Base-by-base conservation (phyloP, 768 basidiomycete genomes). In the Phylloporus sp. region DNA sequence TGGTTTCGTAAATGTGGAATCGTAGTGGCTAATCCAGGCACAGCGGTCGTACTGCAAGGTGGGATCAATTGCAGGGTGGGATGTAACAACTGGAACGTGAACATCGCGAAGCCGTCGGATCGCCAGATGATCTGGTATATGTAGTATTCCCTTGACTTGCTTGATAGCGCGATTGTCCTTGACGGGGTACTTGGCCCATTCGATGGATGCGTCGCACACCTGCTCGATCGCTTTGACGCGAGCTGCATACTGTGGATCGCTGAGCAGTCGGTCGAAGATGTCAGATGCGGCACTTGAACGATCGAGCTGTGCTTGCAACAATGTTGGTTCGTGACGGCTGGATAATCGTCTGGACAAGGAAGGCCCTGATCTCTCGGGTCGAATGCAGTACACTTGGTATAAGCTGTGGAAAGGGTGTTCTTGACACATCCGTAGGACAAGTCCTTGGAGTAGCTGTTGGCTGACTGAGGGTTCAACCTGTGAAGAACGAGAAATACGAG, bases 391-490 rank as follows among this genome's bases (percentile, higher is more conserved):
- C 3, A 98, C 80, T 58, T 94, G 92, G 69, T 95, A 95, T 7
- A 97, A 71, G 58, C 82, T 87, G 65, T 99, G 97, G 71, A 91
- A 98, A 0, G 95, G 94, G 63, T 99, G 97, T 47, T 97, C 91
- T 50, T 69, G 69, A 60, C 89, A 90, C 79, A 99, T 88, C 22
- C 83, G 78, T 5, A 87, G 50, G 22, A 98, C 74, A 24, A 89
- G 70, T 2, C 60, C 69, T 45, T 85, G 82, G 6, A 98, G 75
- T 52, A 76, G 81, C 20, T 67, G 60, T 61, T 93, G 91, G 47
- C 73, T 75, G 36, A 68, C 55, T 6, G 69, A 52, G 31, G 70
- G 31, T 3, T 62, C 43, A 22, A 64, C 59, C 24, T 66, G 48
- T 9, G 65, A 56, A 15, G 74, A 52, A 39, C 72, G 79, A 12